Conservation (phyloP, 768 basidiomycete genomes). For the Podaxis sp. region DNA sequence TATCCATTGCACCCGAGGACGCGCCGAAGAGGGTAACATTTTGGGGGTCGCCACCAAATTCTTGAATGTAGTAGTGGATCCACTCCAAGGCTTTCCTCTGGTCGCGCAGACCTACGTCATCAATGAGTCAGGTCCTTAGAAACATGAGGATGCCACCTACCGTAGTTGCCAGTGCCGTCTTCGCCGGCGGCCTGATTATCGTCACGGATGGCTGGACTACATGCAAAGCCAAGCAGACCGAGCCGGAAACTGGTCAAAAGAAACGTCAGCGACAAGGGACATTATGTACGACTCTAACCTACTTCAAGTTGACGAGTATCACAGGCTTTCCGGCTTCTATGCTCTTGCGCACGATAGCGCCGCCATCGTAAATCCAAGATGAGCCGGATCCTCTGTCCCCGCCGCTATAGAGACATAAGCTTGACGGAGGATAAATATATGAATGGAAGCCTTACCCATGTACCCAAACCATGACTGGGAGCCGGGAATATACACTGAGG, state of each 20-base stretch:
- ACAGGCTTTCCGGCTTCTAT: constrained; percentile 58
- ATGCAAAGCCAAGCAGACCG: constrained; percentile 75
- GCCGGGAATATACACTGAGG: constrained; percentile 42
- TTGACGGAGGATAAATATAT: constrained; percentile 7
- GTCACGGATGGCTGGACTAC: constrained; percentile 56
- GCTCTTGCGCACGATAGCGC: constrained; percentile 65
- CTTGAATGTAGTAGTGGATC: constrained; percentile 52
- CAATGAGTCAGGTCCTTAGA: constrained; percentile 1
- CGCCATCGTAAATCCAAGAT: constrained; percentile 75
- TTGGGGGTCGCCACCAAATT: constrained; percentile 65
- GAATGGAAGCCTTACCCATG: constrained; percentile 55
- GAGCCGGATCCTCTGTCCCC: constrained; percentile 71
- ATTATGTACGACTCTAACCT: constrained; percentile 21
- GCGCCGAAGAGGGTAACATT: constrained; percentile 51
- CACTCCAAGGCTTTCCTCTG: constrained; percentile 63
- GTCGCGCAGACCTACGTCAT: constrained; percentile 50
- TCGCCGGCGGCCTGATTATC: constrained; percentile 65
- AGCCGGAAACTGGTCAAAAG: constrained; percentile 56
- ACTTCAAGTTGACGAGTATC: constrained; percentile 76
- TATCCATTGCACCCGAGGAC: constrained; percentile 52
- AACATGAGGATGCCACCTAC: constrained; percentile 28
- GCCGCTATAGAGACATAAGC: constrained; percentile 40
- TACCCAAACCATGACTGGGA: constrained; percentile 85
- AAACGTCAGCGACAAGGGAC: neutral
- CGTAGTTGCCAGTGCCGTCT: constrained; percentile 75